Evolutionary conservation across 345 rosid species (phyloP).

Genomic region (Aegle marmelos): DNA sequence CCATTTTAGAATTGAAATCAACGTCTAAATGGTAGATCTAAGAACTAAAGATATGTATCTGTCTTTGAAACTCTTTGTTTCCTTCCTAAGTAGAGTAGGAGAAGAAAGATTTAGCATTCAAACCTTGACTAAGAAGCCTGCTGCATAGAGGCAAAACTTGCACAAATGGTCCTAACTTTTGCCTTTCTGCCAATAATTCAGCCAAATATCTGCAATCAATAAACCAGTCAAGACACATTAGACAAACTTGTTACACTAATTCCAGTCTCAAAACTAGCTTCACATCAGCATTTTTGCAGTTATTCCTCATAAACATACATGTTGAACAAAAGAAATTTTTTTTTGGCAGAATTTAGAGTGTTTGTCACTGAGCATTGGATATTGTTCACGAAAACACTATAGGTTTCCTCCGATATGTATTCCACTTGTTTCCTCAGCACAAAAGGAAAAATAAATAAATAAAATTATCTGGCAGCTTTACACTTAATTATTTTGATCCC

Average conservation of each 20-base stretch:
- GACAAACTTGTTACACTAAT: background rate
- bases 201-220: slow-evolving; percentile 64
- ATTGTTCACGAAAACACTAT: background rate
- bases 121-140: slow-evolving; percentile 85
- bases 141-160: slow-evolving; percentile 67
- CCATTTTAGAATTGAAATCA: background rate
- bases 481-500: background rate
- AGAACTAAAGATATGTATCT: background rate
- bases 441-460: background rate
- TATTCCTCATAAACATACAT: background rate
- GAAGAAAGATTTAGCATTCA: slow-evolving; percentile 10
- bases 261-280: background rate
- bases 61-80: background rate
- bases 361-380: background rate
- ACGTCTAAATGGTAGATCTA: background rate
- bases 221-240: slow-evolving; percentile 9
- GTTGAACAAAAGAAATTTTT: background rate
- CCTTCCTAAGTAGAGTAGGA: background rate
- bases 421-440: background rate
- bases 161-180: slow-evolving; percentile 70
- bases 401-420: background rate
- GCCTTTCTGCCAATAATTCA: slow-evolving; percentile 84
- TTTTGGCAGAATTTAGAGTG: background rate
- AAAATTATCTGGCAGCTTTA: background rate
- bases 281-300: background rate